A percentile compares a stretch with the other conserved stretches of the same genome.
Evolutionary conservation across 2,329 filamentous ascomycete genomes (phyloP).

Genomic region (Fusarium irregulare): DNA sequence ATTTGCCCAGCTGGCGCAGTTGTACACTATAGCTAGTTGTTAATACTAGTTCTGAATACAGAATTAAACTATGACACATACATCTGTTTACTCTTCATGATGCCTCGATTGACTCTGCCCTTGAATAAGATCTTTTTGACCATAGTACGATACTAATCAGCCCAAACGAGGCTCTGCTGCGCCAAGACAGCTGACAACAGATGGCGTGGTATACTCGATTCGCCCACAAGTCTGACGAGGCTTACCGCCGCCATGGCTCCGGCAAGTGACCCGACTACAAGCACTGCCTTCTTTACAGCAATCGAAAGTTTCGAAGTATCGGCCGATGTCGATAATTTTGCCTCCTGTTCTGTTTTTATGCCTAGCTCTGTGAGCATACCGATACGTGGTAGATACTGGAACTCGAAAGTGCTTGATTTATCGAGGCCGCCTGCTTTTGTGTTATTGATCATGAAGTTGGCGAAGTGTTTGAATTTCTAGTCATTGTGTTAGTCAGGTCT

Average conservation of each 20-base stretch:
- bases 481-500: conserved; percentile 21
- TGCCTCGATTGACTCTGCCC: background rate
- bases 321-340: background rate
- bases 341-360: conserved; percentile 17
- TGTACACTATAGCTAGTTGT: conserved; percentile 27
- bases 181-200: conserved; percentile 36
- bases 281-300: conserved; percentile 33
- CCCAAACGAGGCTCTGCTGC: conserved; percentile 35
- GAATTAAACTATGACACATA: conserved; percentile 2
- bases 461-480: conserved; percentile 45
- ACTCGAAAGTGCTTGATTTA: conserved; percentile 72
- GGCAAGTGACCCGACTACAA: conserved; percentile 26
- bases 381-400: conserved; percentile 73
- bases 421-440: conserved; percentile 71
- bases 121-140: background rate
- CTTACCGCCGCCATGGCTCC: conserved; percentile 31
- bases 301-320: conserved; percentile 11
- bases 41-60: conserved; percentile 22
- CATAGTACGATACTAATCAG: conserved; percentile 6
- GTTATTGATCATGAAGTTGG: conserved; percentile 68
- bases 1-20: conserved; percentile 21
- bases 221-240: conserved; percentile 29
- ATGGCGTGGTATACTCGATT: conserved; percentile 33
- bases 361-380: conserved; percentile 52
- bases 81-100: background rate